phyloP scores from a whole-genome alignment of 331 rosid genomes.

The Acacia pycnantha region DNA sequence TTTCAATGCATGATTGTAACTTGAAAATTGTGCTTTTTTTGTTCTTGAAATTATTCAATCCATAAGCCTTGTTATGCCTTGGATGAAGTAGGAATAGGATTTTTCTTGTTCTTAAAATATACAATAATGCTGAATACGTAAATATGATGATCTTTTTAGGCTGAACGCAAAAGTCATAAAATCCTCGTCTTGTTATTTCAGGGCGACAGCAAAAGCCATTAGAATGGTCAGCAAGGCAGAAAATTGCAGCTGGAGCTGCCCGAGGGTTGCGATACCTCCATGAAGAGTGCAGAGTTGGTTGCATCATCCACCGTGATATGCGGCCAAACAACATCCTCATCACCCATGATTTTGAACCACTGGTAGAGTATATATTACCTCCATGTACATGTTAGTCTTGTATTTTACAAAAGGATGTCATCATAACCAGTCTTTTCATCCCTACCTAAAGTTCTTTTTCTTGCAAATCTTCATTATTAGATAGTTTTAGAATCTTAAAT shows the following conservation, averaged over 20 bases:
- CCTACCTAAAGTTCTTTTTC: not conserved
- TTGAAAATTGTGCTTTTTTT: not conserved
- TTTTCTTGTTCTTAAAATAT: not conserved
- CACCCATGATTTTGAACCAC: conserved; percentile 93
- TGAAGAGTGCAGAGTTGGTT: conserved; percentile 93
- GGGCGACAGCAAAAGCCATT: conserved; percentile 62
- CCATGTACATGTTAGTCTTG: not conserved
- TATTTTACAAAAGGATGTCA: not conserved
- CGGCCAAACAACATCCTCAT: conserved; percentile 91
- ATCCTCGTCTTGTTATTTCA: conserved; percentile 32
- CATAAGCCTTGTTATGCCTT: conserved; percentile 13
- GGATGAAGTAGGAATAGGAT: not conserved
- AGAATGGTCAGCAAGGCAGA: conserved; percentile 86
- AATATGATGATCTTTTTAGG: conserved; percentile 1
- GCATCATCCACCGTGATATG: conserved; percentile 96
- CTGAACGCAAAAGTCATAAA: not conserved
- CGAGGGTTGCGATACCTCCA: conserved; percentile 88
- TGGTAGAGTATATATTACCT: conserved; percentile 45
- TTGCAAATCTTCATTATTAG: not conserved
- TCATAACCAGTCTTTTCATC: conserved; percentile 8
- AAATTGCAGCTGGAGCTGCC: conserved; percentile 91
- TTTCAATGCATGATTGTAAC: too few species aligned
- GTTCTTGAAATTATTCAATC: not conserved
- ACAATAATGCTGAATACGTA: conserved; percentile 13
- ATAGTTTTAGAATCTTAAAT: not conserved